Percentiles rank a stretch among this genome's conserved stretches.
phyloP scores from a whole-genome alignment of 2,329 filamentous ascomycete species.

The Nemania sp. region DNA sequence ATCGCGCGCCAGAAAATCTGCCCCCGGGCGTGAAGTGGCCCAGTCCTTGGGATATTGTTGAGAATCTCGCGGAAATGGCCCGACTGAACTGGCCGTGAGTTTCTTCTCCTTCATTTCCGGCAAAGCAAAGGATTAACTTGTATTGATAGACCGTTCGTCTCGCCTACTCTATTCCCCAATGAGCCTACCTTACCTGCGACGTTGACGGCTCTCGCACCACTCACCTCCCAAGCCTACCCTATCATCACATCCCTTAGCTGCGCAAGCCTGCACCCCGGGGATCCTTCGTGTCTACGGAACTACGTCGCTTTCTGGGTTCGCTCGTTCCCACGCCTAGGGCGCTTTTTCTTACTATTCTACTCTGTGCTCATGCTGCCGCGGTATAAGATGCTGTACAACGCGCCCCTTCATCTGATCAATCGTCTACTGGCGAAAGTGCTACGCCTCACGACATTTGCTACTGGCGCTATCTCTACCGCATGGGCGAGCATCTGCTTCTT shows the following conservation, averaged over 20 bases:
- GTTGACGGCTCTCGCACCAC: slow-evolving; percentile 70
- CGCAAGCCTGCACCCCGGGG: slow-evolving; percentile 82
- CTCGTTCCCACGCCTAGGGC: slow-evolving; percentile 77
- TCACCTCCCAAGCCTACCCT: slow-evolving; percentile 84
- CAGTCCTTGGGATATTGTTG: slow-evolving; percentile 71
- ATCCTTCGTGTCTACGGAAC: slow-evolving; percentile 85
- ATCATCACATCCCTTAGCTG: slow-evolving; percentile 84
- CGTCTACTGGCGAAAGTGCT: slow-evolving; percentile 69
- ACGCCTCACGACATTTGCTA: slow-evolving; percentile 75
- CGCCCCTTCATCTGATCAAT: slow-evolving; percentile 69
- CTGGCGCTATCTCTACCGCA: slow-evolving; percentile 79
- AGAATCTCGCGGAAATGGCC: slow-evolving; percentile 80
- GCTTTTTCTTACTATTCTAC: slow-evolving; percentile 77
- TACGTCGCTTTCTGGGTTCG: slow-evolving; percentile 86
- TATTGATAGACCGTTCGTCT: slow-evolving; percentile 67
- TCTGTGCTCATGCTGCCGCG: slow-evolving; percentile 70
- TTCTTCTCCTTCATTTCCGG: not conserved
- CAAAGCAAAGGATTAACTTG: slow-evolving; percentile 9
- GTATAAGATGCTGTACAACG: slow-evolving; percentile 68
- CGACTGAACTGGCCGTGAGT: slow-evolving; percentile 80
- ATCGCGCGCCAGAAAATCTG: slow-evolving; percentile 69
- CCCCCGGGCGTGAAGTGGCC: slow-evolving; percentile 74
- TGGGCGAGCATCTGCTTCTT: slow-evolving; percentile 93
- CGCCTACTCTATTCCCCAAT: slow-evolving; percentile 82
- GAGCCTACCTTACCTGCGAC: slow-evolving; percentile 67